Base-by-base conservation (phyloP, 2,329 filamentous ascomycete species). In the Phialocephala sp. region DNA sequence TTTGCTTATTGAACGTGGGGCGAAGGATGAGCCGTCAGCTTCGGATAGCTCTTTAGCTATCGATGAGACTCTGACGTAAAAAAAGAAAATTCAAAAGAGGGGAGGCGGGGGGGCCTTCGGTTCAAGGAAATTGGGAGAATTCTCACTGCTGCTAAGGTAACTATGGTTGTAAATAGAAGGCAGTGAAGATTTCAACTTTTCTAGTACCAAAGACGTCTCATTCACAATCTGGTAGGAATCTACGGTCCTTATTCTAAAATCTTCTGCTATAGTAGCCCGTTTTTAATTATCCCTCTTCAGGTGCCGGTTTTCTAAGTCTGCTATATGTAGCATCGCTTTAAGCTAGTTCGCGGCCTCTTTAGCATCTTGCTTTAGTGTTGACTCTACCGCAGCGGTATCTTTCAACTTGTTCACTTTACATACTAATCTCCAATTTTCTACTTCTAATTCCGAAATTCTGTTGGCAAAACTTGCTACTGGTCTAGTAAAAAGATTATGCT, bases 241-340 rank as follows among this genome's bases (percentile, higher is more conserved):
- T 45, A n/a, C 41, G 18, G 60, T 63, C 14, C 64, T 63, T 35
- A 63, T 50, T 66, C 57, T 68, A 54, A 66, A 66, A 60, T 66
- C 55, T 63, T 68, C 60, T 68, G 47, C 60, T 63, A 66, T 55
- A 59, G 32, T 68, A 66, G 54, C 58, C 64, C 35, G 64, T 61
- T 62, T 68, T 64, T 66, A 37, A 65, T 62, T 67, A 67, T 67
- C 65, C 32, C 39, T 67, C 63, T 67, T 67, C 39, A 67, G 63
- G 56, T 64, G n/a, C 65, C 65, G 24, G 62, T 67, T 67, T 65
- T 67, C 62, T 36, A 67, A 60, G 37, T 65, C 59, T 62, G 50
- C 54, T 62, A 15, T 65, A 65, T 65, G 32, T 20, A 65, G 57
- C 55, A 65, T 52, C 47, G 59, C 59, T 59, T 15, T 67, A n/a